Conservation (phyloP, 768 basidiomycete species). For the Cantharellus anzutake region DNA sequence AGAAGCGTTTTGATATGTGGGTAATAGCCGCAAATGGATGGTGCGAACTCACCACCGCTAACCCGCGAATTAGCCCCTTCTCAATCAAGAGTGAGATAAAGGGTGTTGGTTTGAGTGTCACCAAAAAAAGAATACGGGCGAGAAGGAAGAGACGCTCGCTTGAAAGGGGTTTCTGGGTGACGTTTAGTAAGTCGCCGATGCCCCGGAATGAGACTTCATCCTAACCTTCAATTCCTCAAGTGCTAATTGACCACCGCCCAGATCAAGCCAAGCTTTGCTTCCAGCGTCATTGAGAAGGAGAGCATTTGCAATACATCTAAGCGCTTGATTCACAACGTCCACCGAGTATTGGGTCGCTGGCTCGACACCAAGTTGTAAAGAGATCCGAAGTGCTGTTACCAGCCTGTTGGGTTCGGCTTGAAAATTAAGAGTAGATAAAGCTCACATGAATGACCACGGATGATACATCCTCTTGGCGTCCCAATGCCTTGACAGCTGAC, state of each 20-base stretch:
- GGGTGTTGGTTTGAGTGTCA: conserved; percentile 8
- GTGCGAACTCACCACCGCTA: conserved; percentile 10
- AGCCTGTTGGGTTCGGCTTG: no score
- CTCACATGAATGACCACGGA: conserved; percentile 3
- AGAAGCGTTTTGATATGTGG: no score
- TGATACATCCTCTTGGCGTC: conserved; percentile 8
- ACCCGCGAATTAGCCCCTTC: conserved; percentile 12
- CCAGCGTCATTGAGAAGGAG: conserved; percentile 10
- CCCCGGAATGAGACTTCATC: no score
- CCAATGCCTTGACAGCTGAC: conserved; percentile 11
- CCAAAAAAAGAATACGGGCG: conserved; percentile 11
- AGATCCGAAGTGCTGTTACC: no score
- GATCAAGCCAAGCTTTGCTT: conserved; percentile 6
- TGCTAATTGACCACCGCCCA: conserved; percentile 7
- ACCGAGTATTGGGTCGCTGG: background rate
- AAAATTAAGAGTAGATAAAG: no score
- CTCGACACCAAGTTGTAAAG: no score
- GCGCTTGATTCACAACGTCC: conserved; percentile 9
- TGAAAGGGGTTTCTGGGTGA: background rate
- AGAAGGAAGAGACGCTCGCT: conserved; percentile 8
- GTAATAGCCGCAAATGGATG: no score
- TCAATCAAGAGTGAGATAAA: conserved; percentile 16
- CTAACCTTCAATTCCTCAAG: conserved; percentile 7
- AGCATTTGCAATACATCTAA: conserved; percentile 12
- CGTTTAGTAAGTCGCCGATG: no score